Conservation (phyloP, 2,329 filamentous ascomycete species). For the Sclerotinia glacialis region DNA sequence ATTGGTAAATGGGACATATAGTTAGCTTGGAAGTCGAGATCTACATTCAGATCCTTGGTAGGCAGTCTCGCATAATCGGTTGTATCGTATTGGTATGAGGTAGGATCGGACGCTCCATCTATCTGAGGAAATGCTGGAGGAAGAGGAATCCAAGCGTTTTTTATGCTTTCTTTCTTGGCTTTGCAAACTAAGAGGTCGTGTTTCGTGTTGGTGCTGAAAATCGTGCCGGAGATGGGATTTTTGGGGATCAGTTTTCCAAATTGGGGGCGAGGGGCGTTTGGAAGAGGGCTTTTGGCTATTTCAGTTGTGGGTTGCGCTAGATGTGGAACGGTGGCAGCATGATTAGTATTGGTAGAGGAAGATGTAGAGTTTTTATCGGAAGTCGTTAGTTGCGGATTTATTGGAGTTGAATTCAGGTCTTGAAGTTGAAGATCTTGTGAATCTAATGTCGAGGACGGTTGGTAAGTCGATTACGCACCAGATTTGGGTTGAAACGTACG, state of each 20-base stretch:
- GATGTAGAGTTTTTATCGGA: neutral
- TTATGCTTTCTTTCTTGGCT: neutral
- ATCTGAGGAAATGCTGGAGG: neutral
- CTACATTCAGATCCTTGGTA: neutral
- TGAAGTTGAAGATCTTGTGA: neutral
- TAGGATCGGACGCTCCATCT: neutral
- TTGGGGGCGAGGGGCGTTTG: neutral
- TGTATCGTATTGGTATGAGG: neutral
- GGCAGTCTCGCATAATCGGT: neutral
- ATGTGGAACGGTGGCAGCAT: neutral
- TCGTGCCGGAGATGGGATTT: neutral
- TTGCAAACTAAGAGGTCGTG: neutral
- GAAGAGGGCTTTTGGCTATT: neutral
- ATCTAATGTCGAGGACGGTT: neutral
- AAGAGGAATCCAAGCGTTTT: too few species aligned
- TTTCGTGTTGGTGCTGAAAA: neutral
- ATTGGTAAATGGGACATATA: too few species aligned
- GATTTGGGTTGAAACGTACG: slow-evolving; percentile 3
- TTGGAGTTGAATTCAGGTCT: neutral
- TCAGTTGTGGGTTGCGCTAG: too few species aligned
- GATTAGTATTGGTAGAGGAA: neutral
- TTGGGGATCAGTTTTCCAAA: neutral
- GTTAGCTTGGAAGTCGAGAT: neutral
- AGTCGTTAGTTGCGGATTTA: neutral
- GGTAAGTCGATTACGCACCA: neutral